Evolutionary conservation across 148 eudicot species (phyloP).

Genomic region (Salicornia ramosissima): DNA sequence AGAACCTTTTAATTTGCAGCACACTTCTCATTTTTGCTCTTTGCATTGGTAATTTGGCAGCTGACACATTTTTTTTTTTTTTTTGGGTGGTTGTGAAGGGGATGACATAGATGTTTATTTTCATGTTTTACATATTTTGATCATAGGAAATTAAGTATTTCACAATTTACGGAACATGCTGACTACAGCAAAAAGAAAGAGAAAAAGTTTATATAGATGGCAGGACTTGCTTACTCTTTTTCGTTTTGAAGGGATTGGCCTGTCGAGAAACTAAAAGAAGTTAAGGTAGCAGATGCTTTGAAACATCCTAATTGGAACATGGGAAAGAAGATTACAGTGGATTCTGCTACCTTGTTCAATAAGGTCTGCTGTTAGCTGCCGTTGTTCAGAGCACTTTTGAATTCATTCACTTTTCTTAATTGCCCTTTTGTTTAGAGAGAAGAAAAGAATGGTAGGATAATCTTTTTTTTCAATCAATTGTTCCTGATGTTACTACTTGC

Average conservation of each 20-base stretch:
- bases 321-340: conserved; percentile 98
- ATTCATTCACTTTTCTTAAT: not conserved
- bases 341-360: conserved; percentile 96
- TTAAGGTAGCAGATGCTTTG: conserved; percentile 93
- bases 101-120: too few species aligned
- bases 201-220: not conserved
- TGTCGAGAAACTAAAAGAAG: conserved; percentile 88
- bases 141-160: too few species aligned
- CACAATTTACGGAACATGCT: not conserved
- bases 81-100: not conserved
- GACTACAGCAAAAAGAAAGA: too few species aligned
- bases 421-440: not conserved
- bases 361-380: conserved; percentile 44
- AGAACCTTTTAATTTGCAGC: too few species aligned
- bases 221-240: not conserved
- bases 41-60: too few species aligned
- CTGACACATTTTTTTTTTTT: not conserved
- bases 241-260: conserved; percentile 76
- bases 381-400: not conserved
- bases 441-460: not conserved
- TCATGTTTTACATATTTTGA: not conserved
- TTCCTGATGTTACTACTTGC: conserved; percentile 7
- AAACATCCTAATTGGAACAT: conserved; percentile 99
- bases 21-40: too few species aligned
- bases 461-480: not conserved